Evolutionary conservation across 73 alveolate genomes (phyloP).

Genomic region (Paraurostyla sp.): DNA sequence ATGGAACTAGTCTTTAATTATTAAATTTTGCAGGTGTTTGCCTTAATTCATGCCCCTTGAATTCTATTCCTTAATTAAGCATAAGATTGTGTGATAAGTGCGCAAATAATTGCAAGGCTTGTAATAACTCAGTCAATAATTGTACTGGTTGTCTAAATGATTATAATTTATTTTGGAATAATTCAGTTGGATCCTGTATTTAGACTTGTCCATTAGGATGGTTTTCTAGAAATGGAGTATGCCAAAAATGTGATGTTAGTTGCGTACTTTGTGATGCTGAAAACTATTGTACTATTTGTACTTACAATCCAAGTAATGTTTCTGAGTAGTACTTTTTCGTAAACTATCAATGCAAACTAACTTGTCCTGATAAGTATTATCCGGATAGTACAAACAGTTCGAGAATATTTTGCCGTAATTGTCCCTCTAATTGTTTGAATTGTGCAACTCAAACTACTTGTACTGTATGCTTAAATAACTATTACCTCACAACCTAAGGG

Average conservation of each 20-base stretch:
- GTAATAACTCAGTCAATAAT: background rate
- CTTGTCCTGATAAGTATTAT: conserved; percentile 37
- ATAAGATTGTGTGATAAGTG: background rate
- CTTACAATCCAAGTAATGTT: background rate
- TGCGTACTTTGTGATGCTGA: conserved; percentile 42
- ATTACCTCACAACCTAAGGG: background rate
- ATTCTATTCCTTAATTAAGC: background rate
- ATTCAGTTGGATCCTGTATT: background rate
- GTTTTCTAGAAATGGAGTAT: conserved; percentile 1
- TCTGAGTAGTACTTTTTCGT: background rate
- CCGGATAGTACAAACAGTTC: conserved; percentile 36
- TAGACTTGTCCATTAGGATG: conserved; percentile 27
- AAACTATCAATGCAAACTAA: conserved; percentile 41
- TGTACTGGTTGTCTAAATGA: conserved; percentile 8
- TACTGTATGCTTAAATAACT: conserved; percentile 4
- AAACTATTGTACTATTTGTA: conserved; percentile 40
- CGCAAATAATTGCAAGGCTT: conserved; percentile 12
- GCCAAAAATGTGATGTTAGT: conserved; percentile 21
- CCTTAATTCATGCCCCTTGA: conserved; percentile 16
- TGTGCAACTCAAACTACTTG: background rate
- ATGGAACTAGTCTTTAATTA: background rate
- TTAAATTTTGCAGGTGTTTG: conserved; percentile 48
- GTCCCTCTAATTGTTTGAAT: conserved; percentile 41
- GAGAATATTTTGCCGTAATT: conserved; percentile 17
- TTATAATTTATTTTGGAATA: background rate